phyloP scores from a whole-genome alignment of 2,329 filamentous ascomycete species.

The Diaporthe longicolla region DNA sequence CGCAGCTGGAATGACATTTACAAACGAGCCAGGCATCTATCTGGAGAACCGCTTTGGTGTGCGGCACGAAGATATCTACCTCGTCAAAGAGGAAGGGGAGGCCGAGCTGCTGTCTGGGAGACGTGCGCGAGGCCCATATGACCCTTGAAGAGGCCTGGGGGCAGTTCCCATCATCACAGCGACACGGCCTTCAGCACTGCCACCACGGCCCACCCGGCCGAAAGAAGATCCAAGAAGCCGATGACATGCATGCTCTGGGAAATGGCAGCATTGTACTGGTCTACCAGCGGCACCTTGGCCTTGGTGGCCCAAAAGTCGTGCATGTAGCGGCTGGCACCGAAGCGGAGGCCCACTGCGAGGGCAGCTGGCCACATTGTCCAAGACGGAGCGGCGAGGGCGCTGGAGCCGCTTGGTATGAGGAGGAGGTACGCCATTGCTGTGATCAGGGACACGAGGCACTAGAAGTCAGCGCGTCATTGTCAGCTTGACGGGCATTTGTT shows the following conservation, averaged over 20 bases:
- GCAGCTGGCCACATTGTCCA: slow-evolving; percentile 44
- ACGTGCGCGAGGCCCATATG: slow-evolving; percentile 66
- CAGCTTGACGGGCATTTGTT: neutral
- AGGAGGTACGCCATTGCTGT: slow-evolving; percentile 39
- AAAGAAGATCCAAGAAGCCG: slow-evolving; percentile 43
- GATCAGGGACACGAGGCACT: slow-evolving; percentile 40
- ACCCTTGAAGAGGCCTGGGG: slow-evolving; percentile 55
- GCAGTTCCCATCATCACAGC: slow-evolving; percentile 18
- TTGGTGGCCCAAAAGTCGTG: slow-evolving; percentile 49
- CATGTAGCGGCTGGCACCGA: slow-evolving; percentile 47
- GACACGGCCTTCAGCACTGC: slow-evolving; percentile 45
- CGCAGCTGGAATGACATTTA: slow-evolving; percentile 73
- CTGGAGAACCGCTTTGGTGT: slow-evolving; percentile 72
- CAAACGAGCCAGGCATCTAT: slow-evolving; percentile 75
- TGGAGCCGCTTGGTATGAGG: slow-evolving; percentile 29
- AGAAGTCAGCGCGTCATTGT: neutral
- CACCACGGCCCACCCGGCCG: slow-evolving; percentile 46
- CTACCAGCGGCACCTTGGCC: slow-evolving; percentile 49
- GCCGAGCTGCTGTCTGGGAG: slow-evolving; percentile 69
- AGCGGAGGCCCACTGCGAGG: slow-evolving; percentile 43
- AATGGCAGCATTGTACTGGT: slow-evolving; percentile 51
- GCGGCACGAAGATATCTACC: slow-evolving; percentile 73
- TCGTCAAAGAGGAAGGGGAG: slow-evolving; percentile 67
- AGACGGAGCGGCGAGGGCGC: slow-evolving; percentile 35
- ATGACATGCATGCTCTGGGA: slow-evolving; percentile 47